Percentiles rank a stretch among this genome's conserved stretches.
phyloP scores from a whole-genome alignment of 2,329 filamentous ascomycete species.

The Beauveria sp. region DNA sequence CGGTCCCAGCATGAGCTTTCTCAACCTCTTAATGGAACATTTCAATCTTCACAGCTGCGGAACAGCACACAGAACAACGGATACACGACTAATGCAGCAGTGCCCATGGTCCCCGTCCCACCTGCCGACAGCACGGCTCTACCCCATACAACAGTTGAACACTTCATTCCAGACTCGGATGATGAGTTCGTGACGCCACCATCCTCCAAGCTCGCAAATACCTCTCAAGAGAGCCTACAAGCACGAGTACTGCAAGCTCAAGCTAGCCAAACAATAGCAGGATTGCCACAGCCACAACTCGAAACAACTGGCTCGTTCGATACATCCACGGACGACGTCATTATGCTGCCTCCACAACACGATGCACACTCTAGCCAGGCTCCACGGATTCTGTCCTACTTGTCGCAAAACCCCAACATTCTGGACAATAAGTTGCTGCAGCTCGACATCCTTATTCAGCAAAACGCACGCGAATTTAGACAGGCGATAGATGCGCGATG shows the following conservation, averaged over 20 bases:
- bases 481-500: slow-evolving; percentile 39
- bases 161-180: slow-evolving; percentile 48
- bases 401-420: slow-evolving; percentile 22
- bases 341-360: background rate
- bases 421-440: slow-evolving; percentile 29
- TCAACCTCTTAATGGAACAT: slow-evolving; percentile 13
- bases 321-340: background rate
- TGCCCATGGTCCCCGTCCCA: too few species aligned
- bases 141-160: slow-evolving; percentile 15
- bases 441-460: slow-evolving; percentile 35
- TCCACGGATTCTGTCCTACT: slow-evolving; percentile 21
- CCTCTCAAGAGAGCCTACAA: background rate
- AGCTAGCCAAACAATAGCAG: background rate
- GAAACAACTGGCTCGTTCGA: background rate
- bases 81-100: too few species aligned
- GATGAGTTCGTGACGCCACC: slow-evolving; percentile 43
- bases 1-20: background rate
- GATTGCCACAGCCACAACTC: background rate
- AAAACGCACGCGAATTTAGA: slow-evolving; percentile 41
- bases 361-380: slow-evolving; percentile 18
- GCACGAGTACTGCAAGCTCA: background rate
- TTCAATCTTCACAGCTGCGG: slow-evolving; percentile 7
- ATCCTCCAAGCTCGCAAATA: slow-evolving; percentile 24
- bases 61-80: background rate
- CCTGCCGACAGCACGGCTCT: background rate